A percentile compares a stretch with the other conserved stretches of the same genome.
Conservation (phyloP, 176 grass and related monocot genomes). For the Juncus inflexus region DNA sequence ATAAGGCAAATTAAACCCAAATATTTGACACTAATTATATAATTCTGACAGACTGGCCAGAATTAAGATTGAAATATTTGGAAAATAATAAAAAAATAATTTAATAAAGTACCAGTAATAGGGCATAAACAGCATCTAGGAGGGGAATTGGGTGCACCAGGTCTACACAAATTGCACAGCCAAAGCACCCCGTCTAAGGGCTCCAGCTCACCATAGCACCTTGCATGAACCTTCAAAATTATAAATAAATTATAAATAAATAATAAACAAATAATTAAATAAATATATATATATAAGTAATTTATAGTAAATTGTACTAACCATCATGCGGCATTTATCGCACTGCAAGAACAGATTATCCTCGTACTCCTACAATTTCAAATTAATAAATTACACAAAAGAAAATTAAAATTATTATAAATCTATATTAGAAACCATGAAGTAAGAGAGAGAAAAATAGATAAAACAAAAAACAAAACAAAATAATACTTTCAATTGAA, state of each 20-base stretch:
- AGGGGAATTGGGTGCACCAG: conserved; percentile 68
- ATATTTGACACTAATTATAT: too few relatives aligned
- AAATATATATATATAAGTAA: conserved; percentile 15
- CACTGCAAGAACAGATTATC: conserved; percentile 99
- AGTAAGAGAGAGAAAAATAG: too few relatives aligned
- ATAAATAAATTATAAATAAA: not conserved
- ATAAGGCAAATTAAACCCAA: too few relatives aligned
- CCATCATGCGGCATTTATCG: conserved; percentile 99
- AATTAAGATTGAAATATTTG: too few relatives aligned
- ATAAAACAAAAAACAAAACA: too few relatives aligned
- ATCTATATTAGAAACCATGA: conserved; percentile 3
- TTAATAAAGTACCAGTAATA: conserved; percentile 59
- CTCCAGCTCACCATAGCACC: conserved; percentile 94
- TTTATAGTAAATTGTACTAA: conserved; percentile 38
- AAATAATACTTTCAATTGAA: not conserved
- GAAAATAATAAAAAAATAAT: conserved; percentile 1
- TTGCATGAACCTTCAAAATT: conserved; percentile 78
- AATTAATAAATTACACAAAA: conserved; percentile 31
- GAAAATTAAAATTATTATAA: conserved; percentile 15
- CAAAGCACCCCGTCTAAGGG: conserved; percentile 83
- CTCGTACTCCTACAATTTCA: conserved; percentile 75
- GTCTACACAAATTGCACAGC: conserved; percentile 95
- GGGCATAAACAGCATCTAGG: conserved; percentile 94
- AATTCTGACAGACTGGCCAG: too few relatives aligned
- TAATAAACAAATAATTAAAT: conserved; percentile 25